Conservation (phyloP, 179 eudicot species). For the Nepenthes alata region DNA sequence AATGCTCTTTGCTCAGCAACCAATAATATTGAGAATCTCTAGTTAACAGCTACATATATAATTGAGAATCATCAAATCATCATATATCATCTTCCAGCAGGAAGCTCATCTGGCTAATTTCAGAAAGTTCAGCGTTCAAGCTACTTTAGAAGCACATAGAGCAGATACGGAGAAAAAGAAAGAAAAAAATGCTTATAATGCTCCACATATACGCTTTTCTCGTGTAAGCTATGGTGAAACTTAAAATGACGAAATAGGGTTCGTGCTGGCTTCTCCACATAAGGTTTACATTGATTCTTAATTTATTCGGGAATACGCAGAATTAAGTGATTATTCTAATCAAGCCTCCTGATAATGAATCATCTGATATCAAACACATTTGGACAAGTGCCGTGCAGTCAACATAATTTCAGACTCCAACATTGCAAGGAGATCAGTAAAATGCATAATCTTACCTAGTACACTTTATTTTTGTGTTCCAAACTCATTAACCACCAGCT, state of each 20-base stretch:
- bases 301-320: too few relatives aligned
- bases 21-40: background rate
- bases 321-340: too few relatives aligned
- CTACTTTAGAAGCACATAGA: background rate
- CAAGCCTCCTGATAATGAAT: too few relatives aligned
- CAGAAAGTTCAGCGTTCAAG: background rate
- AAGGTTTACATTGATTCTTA: too few relatives aligned
- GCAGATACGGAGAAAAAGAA: background rate
- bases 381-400: background rate
- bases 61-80: background rate
- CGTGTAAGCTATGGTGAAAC: too few relatives aligned
- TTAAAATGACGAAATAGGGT: too few relatives aligned
- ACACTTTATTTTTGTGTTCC: too few relatives aligned
- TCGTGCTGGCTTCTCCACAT: too few relatives aligned
- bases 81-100: background rate
- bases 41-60: background rate
- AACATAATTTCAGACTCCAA: background rate
- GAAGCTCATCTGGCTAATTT: background rate
- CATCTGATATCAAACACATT: too few relatives aligned
- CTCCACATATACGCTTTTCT: too few relatives aligned
- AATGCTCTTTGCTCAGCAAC: background rate
- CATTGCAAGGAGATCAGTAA: background rate
- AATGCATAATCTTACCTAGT: too few relatives aligned
- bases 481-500: too few relatives aligned
- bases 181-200: background rate